Conservation (phyloP, 1,284 basidiomycete species). For the Anthracocystis setariae region DNA sequence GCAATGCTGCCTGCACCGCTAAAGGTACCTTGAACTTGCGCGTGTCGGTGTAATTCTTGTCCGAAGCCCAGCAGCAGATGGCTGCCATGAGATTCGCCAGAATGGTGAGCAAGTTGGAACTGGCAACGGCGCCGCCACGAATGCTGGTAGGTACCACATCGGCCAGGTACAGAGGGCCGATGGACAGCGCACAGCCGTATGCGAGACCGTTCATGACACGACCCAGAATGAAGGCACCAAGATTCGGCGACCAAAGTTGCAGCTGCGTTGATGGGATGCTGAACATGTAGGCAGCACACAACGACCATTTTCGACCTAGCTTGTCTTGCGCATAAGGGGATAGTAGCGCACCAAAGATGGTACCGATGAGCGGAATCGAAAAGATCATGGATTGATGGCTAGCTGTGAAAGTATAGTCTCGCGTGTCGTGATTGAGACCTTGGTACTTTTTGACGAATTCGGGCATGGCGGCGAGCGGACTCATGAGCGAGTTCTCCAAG, state of each 20-base stretch:
- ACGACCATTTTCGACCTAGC: constrained; percentile 54
- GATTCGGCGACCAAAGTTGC: constrained; percentile 57
- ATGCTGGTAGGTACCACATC: constrained; percentile 55
- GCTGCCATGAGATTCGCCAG: constrained; percentile 49
- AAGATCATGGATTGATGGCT: constrained; percentile 57
- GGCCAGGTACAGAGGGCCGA: constrained; percentile 54
- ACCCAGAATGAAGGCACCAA: constrained; percentile 54
- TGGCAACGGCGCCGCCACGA: constrained; percentile 51
- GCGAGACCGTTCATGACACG: constrained; percentile 54
- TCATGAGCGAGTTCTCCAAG: constrained; percentile 56
- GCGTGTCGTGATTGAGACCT: constrained; percentile 44
- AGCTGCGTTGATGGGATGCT: constrained; percentile 55
- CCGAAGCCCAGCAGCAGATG: constrained; percentile 44
- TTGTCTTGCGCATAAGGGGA: constrained; percentile 43
- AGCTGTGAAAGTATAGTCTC: constrained; percentile 52
- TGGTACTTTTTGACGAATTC: constrained; percentile 53
- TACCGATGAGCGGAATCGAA: constrained; percentile 53
- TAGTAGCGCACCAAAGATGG: constrained; percentile 51
- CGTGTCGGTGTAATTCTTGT: constrained; percentile 29
- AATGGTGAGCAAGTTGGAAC: constrained; percentile 55
- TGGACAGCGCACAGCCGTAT: constrained; percentile 54
- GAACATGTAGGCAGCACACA: constrained; percentile 50
- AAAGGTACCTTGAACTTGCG: constrained; percentile 51
- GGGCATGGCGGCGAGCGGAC: constrained; percentile 53
- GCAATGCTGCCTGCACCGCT: constrained; percentile 47